phyloP scores from a whole-genome alignment of 805 yeast species.

The Candida palmyrensis region DNA sequence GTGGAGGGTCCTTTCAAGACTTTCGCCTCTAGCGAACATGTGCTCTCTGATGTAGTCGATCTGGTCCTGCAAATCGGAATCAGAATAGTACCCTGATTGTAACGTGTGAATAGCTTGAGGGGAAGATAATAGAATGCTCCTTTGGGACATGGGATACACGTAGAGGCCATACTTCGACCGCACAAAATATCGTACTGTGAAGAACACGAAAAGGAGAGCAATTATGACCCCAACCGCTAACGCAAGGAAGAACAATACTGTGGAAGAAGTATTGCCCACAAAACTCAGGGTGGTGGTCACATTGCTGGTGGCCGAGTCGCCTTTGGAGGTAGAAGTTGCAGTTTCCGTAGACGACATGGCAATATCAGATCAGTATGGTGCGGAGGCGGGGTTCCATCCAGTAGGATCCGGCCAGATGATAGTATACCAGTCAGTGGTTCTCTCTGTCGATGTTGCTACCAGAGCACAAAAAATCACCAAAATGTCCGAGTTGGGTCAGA shows the following conservation, averaged over 20 bases:
- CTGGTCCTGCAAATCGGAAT: constrained; percentile 29
- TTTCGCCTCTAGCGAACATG: constrained; percentile 26
- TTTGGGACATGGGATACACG: constrained; percentile 29
- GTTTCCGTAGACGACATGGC: background rate
- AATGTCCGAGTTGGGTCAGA: no score
- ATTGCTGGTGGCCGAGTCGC: no score
- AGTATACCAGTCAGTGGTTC: no score
- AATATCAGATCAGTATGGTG: no score
- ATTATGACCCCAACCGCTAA: constrained; percentile 57
- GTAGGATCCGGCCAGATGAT: no score
- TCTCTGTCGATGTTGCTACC: no score
- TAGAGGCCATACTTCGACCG: constrained; percentile 54
- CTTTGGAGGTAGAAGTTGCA: background rate
- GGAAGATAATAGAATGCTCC: constrained; percentile 15
- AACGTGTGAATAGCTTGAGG: constrained; percentile 7
- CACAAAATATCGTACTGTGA: constrained; percentile 56
- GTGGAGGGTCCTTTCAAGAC: constrained; percentile 20
- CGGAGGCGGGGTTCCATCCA: no score
- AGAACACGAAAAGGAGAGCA: constrained; percentile 51
- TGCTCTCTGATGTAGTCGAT: constrained; percentile 29
- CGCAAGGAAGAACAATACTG: constrained; percentile 60
- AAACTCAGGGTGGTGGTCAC: no score
- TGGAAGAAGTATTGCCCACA: constrained; percentile 51
- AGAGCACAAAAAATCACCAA: no score
- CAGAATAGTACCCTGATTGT: background rate